Evolutionary conservation across 2,329 filamentous ascomycete species (phyloP).

Genomic region (Ambrosiella cleistominuta): DNA sequence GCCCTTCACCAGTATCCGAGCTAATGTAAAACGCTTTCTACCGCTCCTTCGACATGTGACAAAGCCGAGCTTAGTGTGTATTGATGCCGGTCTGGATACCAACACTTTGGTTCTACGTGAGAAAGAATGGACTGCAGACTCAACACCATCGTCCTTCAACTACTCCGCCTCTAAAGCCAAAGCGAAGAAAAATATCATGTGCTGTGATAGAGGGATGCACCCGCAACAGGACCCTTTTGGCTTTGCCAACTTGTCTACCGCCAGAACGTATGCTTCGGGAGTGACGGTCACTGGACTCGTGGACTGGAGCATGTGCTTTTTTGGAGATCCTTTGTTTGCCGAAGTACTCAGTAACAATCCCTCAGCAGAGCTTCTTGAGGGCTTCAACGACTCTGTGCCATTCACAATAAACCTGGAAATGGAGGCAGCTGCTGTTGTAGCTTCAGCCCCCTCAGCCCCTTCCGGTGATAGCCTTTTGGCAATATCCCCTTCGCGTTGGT

Average conservation of each 20-base stretch:
- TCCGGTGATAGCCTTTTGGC: neutral
- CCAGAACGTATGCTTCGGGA: slow-evolving; percentile 1
- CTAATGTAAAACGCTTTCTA: slow-evolving; percentile 31
- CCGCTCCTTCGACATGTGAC: slow-evolving; percentile 35
- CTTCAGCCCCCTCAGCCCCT: neutral
- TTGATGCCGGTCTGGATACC: slow-evolving; percentile 32
- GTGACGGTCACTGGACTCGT: slow-evolving; percentile 32
- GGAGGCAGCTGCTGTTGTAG: neutral
- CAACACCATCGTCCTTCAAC: neutral
- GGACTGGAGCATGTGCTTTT: slow-evolving; percentile 41
- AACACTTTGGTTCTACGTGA: slow-evolving; percentile 29
- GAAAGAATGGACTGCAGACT: neutral
- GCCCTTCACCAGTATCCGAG: slow-evolving; percentile 37
- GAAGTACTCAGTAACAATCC: slow-evolving; percentile 29
- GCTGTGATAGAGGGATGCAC: too few relatives aligned
- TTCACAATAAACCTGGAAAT: neutral
- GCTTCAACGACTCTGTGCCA: slow-evolving; percentile 22
- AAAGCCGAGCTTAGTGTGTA: slow-evolving; percentile 33
- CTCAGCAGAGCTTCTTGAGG: slow-evolving; percentile 28
- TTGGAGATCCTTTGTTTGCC: slow-evolving; percentile 41
- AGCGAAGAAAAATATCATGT: too few relatives aligned
- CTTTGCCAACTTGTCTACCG: neutral
- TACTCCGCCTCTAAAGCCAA: neutral
- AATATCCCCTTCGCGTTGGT: slow-evolving; percentile 1
- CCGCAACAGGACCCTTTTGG: too few relatives aligned